These are phyloP conservation scores for Boletellus deceptivus DNA, from an alignment of 1,284 basidiomycete genomes.

Conservation along the genomic window DNA sequence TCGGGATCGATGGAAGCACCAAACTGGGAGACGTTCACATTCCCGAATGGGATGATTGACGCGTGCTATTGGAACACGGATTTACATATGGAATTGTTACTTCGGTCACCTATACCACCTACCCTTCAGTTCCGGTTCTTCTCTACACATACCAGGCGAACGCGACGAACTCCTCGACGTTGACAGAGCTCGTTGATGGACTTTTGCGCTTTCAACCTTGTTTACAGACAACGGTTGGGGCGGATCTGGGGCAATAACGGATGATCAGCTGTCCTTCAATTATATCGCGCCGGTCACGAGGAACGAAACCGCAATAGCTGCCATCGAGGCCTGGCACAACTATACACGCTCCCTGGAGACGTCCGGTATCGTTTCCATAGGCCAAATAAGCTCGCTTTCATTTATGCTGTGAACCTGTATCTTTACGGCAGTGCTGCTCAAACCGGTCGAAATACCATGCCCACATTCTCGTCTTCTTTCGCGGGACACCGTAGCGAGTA, in stretches of 20 bases:
- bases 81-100: slow-evolving; percentile 29
- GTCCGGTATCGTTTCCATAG: slow-evolving; percentile 1
- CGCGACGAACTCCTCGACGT: background rate
- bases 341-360: slow-evolving; percentile 16
- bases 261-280: slow-evolving; percentile 15
- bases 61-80: slow-evolving; percentile 32
- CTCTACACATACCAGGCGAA: slow-evolving; percentile 28
- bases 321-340: slow-evolving; percentile 33
- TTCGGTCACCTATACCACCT: background rate
- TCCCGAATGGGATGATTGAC: slow-evolving; percentile 39
- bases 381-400: slow-evolving; percentile 13
- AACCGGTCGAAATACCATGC: slow-evolving; percentile 27
- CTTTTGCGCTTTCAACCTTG: slow-evolving; percentile 29
- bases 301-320: slow-evolving; percentile 32
- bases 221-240: slow-evolving; percentile 33
- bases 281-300: slow-evolving; percentile 37
- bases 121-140: slow-evolving; percentile 25
- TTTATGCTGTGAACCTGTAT: slow-evolving; percentile 27
- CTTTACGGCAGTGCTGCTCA: slow-evolving; percentile 10
- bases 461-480: slow-evolving; percentile 41
- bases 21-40: slow-evolving; percentile 42
- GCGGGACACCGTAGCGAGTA: slow-evolving; percentile 29
- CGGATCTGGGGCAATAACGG: slow-evolving; percentile 6
- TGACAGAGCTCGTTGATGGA: slow-evolving; percentile 23
- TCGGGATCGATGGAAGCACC: slow-evolving; percentile 41